Percentiles rank a stretch among this genome's conserved stretches.
Evolutionary conservation across 164 flowering plant genomes (phyloP).

Genomic region (Santalum album): DNA sequence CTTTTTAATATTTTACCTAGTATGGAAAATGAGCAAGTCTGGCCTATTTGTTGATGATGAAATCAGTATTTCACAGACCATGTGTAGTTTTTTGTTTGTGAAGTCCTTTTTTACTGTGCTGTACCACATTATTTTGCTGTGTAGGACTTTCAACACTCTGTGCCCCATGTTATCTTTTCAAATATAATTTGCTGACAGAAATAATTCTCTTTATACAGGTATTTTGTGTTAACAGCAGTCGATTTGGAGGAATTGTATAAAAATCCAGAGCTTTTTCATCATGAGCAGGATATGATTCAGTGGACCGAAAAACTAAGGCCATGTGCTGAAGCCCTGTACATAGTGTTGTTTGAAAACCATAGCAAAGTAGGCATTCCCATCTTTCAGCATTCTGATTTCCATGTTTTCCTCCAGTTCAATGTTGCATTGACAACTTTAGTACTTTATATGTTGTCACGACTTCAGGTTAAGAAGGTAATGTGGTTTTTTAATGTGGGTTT

Average conservation of each 20-base stretch:
- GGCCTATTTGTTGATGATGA: no score
- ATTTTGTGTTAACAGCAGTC: conserved; percentile 69
- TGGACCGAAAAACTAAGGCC: conserved; percentile 96
- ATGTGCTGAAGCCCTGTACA: conserved; percentile 96
- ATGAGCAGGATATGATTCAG: conserved; percentile 93
- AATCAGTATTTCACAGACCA: no score
- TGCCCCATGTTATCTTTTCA: background rate
- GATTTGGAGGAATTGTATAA: conserved; percentile 90
- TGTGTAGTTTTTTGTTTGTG: no score
- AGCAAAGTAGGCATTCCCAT: conserved; percentile 49
- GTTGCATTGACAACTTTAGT: no score
- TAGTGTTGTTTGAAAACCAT: conserved; percentile 85
- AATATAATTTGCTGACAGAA: conserved; percentile 4
- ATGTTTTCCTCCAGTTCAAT: background rate
- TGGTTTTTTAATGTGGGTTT: conserved; percentile 9
- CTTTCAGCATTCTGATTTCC: conserved; percentile 2
- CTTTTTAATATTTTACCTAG: no score
- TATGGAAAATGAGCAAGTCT: no score
- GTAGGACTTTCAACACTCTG: background rate
- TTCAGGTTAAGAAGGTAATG: background rate
- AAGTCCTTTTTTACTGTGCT: no score
- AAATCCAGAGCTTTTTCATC: conserved; percentile 86
- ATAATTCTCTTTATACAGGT: conserved; percentile 39
- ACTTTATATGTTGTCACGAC: background rate
- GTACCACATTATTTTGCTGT: background rate